Percentiles rank a stretch among this genome's conserved stretches.
Evolutionary conservation across 2,329 filamentous ascomycete species (phyloP).

Genomic region (Botrytis porri): DNA sequence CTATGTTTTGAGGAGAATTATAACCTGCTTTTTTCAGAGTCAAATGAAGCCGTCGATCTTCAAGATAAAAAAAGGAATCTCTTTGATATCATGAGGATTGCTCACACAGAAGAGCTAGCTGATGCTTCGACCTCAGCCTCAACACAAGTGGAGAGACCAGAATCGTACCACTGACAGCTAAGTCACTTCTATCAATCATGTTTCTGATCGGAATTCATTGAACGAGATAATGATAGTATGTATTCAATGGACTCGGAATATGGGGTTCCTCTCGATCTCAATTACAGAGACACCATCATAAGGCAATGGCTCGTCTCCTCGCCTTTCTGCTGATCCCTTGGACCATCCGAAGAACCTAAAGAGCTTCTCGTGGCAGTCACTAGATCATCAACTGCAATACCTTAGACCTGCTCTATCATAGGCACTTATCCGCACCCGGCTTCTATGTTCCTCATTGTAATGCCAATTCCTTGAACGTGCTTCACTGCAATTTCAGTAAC

Average conservation of each 20-base stretch:
- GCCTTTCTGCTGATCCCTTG: background rate
- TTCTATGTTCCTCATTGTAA: background rate
- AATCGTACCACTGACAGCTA: background rate
- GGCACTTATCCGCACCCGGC: background rate
- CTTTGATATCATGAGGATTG: background rate
- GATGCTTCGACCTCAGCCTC: no score
- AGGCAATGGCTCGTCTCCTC: background rate
- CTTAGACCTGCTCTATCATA: background rate
- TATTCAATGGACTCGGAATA: background rate
- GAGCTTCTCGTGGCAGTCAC: background rate
- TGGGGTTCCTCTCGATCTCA: background rate
- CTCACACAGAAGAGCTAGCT: background rate
- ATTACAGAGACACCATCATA: background rate
- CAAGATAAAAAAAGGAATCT: background rate
- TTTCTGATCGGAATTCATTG: background rate
- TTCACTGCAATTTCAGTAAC: background rate
- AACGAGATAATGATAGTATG: background rate
- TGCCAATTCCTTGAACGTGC: background rate
- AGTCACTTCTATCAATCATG: background rate
- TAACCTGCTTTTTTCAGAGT: background rate
- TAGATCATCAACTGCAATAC: background rate
- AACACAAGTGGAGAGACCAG: background rate
- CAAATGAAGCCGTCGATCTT: background rate
- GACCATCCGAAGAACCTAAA: background rate
- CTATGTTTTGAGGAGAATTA: background rate